These are phyloP conservation scores for Oryza punctata DNA, from an alignment of 176 grass and related monocot species.

Conservation along the genomic window DNA sequence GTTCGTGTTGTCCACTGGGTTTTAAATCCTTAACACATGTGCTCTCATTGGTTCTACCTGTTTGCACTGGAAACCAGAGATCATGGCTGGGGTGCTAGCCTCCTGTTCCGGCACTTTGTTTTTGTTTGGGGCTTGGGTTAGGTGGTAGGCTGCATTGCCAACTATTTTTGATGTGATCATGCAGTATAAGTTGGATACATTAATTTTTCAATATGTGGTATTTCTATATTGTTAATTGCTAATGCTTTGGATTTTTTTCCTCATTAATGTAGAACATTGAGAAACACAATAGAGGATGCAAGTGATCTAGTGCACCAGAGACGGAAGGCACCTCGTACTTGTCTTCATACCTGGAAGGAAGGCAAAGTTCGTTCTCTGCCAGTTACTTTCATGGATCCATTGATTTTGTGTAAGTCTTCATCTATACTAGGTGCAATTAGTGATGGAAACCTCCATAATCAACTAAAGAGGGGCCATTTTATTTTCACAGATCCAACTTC, in stretches of 20 bases:
- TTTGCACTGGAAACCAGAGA: background rate
- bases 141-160: background rate
- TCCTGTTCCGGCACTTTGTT: background rate
- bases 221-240: conserved; percentile 12
- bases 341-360: conserved; percentile 66
- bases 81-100: background rate
- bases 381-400: conserved; percentile 57
- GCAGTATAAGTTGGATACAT: background rate
- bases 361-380: conserved; percentile 46
- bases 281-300: conserved; percentile 51
- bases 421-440: background rate
- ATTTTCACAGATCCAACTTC: conserved; percentile 43
- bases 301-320: conserved; percentile 52
- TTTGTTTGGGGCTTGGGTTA: background rate
- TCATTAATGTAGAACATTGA: conserved; percentile 47
- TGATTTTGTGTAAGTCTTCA: conserved; percentile 63
- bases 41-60: background rate
- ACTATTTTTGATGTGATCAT: background rate
- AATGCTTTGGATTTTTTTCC: conserved; percentile 7
- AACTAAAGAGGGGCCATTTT: conserved; percentile 24
- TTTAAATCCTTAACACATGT: background rate
- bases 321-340: conserved; percentile 63
- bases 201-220: background rate
- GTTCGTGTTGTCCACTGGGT: background rate
- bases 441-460: background rate